Evolutionary conservation across 345 rosid species (phyloP).

Genomic region (Citrus sinensis): DVS_A1.0 CM039166.1:20302501-20303000

Average conservation of each 20-base stretch:
- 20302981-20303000: neutral
- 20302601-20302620: neutral
- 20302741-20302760: constrained; percentile 92
- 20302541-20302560: neutral
- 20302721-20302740: constrained; percentile 89
- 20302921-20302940: neutral
- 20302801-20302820: constrained; percentile 82
- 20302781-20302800: constrained; percentile 90
- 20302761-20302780: constrained; percentile 96
- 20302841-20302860: neutral
- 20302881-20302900: neutral
- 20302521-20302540: neutral
- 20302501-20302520: neutral
- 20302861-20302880: neutral
- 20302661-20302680: constrained; percentile 12
- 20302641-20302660: neutral
- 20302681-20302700: constrained; percentile 87
- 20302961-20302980: neutral
- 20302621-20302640: neutral
- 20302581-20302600: neutral
- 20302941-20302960: neutral
- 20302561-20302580: neutral
- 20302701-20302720: constrained; percentile 99
- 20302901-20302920: neutral
- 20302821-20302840: neutral